Evolutionary conservation across 2,329 filamentous ascomycete species (phyloP).

Genomic region (Aspergillus viridinutans): DNA sequence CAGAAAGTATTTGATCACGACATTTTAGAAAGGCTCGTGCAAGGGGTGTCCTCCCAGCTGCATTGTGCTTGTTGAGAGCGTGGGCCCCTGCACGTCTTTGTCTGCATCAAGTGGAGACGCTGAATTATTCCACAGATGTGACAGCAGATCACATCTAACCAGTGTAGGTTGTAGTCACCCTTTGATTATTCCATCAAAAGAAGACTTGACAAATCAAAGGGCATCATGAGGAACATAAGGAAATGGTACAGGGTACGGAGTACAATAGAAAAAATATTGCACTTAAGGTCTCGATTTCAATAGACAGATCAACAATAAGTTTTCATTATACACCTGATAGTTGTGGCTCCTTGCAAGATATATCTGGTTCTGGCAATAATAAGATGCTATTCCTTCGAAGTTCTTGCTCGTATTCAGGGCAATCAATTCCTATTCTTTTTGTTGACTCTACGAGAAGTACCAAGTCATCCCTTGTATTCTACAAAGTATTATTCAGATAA

Average conservation of each 20-base stretch:
- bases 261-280: not conserved
- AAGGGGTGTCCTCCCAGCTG: conserved; percentile 13
- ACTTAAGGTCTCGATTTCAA: not conserved
- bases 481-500: not conserved
- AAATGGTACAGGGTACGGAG: not conserved
- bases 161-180: conserved; percentile 14
- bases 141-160: conserved; percentile 30
- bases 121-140: conserved; percentile 26
- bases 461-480: not conserved
- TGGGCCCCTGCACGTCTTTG: conserved; percentile 32
- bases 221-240: not conserved
- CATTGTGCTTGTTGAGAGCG: conserved; percentile 30
- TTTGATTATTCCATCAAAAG: not conserved
- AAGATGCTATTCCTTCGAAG: not conserved
- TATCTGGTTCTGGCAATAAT: not conserved
- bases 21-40: conserved; percentile 3
- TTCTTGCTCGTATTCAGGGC: not conserved
- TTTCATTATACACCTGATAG: not conserved
- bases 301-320: not conserved
- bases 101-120: conserved; percentile 26
- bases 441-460: not conserved
- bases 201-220: not conserved
- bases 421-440: not conserved
- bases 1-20: not conserved
- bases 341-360: not conserved